These are phyloP conservation scores for Penicillium thymicola DNA, from an alignment of 2,329 filamentous ascomycete species.

Conservation along the genomic window DNA sequence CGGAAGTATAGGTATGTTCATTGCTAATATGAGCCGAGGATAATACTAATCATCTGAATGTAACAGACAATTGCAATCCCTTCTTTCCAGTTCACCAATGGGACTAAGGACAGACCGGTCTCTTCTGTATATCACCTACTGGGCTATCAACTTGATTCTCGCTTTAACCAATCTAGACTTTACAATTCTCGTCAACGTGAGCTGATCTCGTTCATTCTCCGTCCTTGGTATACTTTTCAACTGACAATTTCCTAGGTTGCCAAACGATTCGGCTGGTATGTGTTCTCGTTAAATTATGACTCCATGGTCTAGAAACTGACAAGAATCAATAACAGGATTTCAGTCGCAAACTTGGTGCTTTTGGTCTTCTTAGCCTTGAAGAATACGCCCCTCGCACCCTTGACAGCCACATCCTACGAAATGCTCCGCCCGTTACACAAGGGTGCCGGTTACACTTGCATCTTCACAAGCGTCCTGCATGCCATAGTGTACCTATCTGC, in stretches of 20 bases:
- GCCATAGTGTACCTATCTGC: conserved; percentile 1
- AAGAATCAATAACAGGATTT: conserved; percentile 6
- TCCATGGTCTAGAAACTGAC: neutral
- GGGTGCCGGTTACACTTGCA: conserved; percentile 17
- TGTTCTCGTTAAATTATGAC: neutral
- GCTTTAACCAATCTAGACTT: conserved; percentile 3
- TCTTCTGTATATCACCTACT: conserved; percentile 8
- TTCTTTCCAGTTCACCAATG: neutral
- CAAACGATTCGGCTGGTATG: conserved; percentile 12
- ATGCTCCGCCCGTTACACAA: conserved; percentile 20
- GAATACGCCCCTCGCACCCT: conserved; percentile 15
- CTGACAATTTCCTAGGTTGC: conserved; percentile 1
- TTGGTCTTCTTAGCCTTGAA: conserved; percentile 16
- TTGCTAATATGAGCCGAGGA: neutral
- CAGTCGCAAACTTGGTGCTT: conserved; percentile 12
- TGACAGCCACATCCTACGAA: conserved; percentile 16
- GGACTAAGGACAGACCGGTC: conserved; percentile 6
- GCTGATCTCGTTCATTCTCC: neutral
- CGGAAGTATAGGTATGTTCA: neutral
- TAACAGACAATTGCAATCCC: neutral
- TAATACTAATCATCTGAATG: neutral
- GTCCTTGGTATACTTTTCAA: neutral
- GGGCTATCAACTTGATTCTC: conserved; percentile 10
- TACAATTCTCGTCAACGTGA: neutral
- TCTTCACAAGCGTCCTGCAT: conserved; percentile 6